Base-by-base conservation (phyloP, 805 yeast genomes). In the Monosporozyma siamensis region DNA sequence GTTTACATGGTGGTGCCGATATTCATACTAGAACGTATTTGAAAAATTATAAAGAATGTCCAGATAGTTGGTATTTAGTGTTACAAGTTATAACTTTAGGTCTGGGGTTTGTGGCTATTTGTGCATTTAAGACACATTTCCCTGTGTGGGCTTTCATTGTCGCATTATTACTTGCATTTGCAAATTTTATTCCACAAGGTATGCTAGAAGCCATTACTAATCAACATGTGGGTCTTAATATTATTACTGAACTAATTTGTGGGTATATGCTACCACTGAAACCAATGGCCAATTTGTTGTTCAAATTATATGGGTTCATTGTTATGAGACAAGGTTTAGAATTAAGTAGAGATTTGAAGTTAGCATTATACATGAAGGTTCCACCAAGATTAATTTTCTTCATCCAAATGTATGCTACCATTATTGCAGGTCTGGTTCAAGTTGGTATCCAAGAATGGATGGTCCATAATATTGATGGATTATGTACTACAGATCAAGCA, bases 141-240 rank as follows among this genome's bases (percentile, higher is more conserved):
- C 82, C 84, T 3, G 70, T 77, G n/a, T 78, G 80, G 80, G 80
- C 78, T 3, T 65, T 77, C 18, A 72, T 78, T 42, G 64, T 77
- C 53, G 76, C 80, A 2, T 61, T 77, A 14, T 55, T 64, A n/a
- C 66, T 78, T 45, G 69, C 75, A 48, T 64, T 73, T 39, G 60
- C 73, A 8, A 77, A 77, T 48, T 67, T 77, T 44, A 63, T 78
- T 30, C 83, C 83, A 4, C 70, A 77, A 39, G 75, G 80, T 11
- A 62, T 79, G 4, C 65, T 78, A 35, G 77, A 74, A 29, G 76
- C 80, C 14, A 75, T 74, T 20, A 75, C 82, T 0, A 78, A 78
- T 26, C 58, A 59, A 37, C 66, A 75, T 11, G 71, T 74, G 47
- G 81, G 81, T 15, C 60, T 78, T 45, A 77, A 76, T 49, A 79